A percentile compares a stretch with the other conserved stretches of the same genome.
Conservation (phyloP, 2,329 filamentous ascomycete species). For the Aspergillus nomiae region DNA sequence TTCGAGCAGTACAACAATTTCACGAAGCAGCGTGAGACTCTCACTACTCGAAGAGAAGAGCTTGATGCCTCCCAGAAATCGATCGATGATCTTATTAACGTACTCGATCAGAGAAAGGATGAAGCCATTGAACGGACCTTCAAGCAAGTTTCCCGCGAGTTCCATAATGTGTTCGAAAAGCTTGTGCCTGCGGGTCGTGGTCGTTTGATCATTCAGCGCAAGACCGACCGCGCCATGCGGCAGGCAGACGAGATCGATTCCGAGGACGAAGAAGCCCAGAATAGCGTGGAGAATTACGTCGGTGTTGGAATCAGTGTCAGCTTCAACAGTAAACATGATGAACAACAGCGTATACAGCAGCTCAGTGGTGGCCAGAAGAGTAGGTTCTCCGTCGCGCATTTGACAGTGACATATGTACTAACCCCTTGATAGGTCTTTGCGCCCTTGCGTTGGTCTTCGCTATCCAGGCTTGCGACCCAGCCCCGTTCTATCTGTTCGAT, state of each 20-base stretch:
- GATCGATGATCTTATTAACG: conserved; percentile 88
- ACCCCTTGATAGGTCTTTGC: conserved; percentile 68
- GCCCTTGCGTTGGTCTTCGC: conserved; percentile 97
- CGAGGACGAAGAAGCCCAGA: conserved; percentile 63
- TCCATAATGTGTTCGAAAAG: conserved; percentile 89
- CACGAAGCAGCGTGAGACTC: conserved; percentile 83
- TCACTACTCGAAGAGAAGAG: conserved; percentile 82
- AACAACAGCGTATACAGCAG: conserved; percentile 97
- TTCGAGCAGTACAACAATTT: conserved; percentile 99
- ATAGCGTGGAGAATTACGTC: conserved; percentile 86
- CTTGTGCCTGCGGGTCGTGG: conserved; percentile 93
- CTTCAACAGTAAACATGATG: conserved; percentile 98
- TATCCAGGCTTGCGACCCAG: conserved; percentile 96
- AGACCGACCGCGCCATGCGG: conserved; percentile 69
- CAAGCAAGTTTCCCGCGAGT: conserved; percentile 94
- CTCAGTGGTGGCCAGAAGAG: conserved; percentile 97
- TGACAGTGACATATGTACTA: neutral
- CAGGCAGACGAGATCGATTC: conserved; percentile 69
- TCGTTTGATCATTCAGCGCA: conserved; percentile 87
- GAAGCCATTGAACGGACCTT: conserved; percentile 98
- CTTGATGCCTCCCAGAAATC: conserved; percentile 82
- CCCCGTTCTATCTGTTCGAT: conserved; percentile 98
- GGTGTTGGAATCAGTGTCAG: conserved; percentile 96
- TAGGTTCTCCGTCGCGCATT: conserved; percentile 47
- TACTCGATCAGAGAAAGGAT: conserved; percentile 93